These are phyloP conservation scores for Halenospora varia DNA, from an alignment of 495 filamentous ascomycete species.

Conservation along the genomic window DNA sequence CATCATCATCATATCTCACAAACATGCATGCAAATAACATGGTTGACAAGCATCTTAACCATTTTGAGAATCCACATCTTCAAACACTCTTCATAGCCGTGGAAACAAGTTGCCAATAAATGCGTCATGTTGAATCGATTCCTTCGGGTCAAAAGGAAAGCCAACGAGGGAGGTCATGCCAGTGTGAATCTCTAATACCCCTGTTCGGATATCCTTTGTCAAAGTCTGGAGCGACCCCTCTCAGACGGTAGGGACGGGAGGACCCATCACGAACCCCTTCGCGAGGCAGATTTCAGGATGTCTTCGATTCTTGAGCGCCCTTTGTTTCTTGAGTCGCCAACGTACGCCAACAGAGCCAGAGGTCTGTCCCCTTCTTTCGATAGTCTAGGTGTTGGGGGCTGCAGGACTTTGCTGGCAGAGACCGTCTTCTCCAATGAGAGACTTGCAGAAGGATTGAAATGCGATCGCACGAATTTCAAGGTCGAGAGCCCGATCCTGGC, in stretches of 20 bases:
- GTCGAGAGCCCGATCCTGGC: neutral
- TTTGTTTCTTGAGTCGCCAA: neutral
- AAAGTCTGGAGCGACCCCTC: neutral
- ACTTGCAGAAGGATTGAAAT: neutral
- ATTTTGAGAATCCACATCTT: neutral
- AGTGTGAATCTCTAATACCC: neutral
- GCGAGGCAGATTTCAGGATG: conserved; percentile 22
- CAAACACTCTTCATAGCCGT: too few species aligned
- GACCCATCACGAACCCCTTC: conserved; percentile 11
- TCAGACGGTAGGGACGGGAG: conserved; percentile 11
- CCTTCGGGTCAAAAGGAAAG: neutral
- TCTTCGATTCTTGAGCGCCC: neutral
- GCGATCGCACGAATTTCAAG: neutral
- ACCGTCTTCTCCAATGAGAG: neutral
- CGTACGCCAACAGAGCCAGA: neutral
- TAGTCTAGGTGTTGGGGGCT: neutral
- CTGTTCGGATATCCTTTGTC: neutral
- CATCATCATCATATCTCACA: conserved; percentile 8
- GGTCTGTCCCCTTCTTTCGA: neutral
- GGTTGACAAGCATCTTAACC: neutral
- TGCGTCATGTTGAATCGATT: conserved; percentile 8
- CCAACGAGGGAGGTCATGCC: too few species aligned
- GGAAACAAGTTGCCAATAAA: conserved; percentile 2
- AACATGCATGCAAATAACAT: neutral
- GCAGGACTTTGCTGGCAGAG: neutral